These are phyloP conservation scores for Apiospora kogelbergensis DNA, from an alignment of 2,329 filamentous ascomycete species.

Conservation along the genomic window DNA sequence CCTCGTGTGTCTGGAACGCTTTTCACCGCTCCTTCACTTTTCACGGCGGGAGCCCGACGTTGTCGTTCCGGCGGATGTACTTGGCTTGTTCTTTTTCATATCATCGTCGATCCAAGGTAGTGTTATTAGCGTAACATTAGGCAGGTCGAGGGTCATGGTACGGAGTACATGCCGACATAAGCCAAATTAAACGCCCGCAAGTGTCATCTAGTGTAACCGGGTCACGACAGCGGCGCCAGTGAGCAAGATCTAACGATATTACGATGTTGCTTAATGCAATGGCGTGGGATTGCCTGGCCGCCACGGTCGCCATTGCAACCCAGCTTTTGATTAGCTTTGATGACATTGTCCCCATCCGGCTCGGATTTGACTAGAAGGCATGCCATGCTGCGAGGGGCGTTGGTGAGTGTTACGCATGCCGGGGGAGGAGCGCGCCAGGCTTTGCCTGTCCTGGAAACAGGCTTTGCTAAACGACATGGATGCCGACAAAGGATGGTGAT, in stretches of 20 bases:
- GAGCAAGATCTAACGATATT: not conserved
- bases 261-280: not conserved
- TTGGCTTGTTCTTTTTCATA: not conserved
- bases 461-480: not conserved
- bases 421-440: not conserved
- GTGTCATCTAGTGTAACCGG: not conserved
- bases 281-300: not conserved
- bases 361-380: not conserved
- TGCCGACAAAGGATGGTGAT: not conserved
- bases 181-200: slow-evolving; percentile 5
- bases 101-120: not conserved
- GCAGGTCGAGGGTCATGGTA: not conserved
- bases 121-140: not conserved
- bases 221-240: not conserved
- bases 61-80: not conserved
- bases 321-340: not conserved
- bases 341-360: not conserved
- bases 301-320: not conserved
- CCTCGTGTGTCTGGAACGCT: not conserved
- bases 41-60: not conserved
- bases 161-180: not conserved
- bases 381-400: not conserved
- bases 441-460: slow-evolving; percentile 1
- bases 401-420: not conserved
- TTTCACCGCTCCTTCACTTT: not conserved